A percentile compares a stretch with the other conserved stretches of the same genome.
Conservation (phyloP, 495 filamentous ascomycete species). For the Penicillium pancosmium region DNA sequence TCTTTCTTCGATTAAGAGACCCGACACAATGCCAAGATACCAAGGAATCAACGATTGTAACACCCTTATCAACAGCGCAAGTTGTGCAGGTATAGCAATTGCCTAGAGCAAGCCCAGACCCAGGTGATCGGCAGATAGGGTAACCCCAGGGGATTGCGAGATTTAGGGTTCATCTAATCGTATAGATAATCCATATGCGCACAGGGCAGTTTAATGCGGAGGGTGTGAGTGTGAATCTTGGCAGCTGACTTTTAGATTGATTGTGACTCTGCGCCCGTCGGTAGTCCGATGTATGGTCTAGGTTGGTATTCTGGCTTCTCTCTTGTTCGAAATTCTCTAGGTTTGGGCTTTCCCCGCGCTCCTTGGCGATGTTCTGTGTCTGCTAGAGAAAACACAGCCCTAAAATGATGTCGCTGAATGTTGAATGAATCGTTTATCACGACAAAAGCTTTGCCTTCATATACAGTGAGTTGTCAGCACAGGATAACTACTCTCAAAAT, state of each 20-base stretch:
- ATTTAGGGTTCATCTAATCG: constrained; percentile 6
- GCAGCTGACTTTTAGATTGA: constrained; percentile 8
- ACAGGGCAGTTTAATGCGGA: background rate
- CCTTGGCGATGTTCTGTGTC: too few species aligned
- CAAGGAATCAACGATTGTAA: constrained; percentile 3
- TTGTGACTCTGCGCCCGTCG: constrained; percentile 16
- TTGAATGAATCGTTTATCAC: too few species aligned
- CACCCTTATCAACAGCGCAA: constrained; percentile 7
- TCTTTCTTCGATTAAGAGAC: constrained; percentile 5
- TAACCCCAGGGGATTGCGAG: constrained; percentile 3
- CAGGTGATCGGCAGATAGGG: background rate
- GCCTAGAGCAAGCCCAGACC: constrained; percentile 10
- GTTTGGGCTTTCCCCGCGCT: too few species aligned
- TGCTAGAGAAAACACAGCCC: too few species aligned
- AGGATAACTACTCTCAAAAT: too few species aligned
- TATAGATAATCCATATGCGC: too few species aligned
- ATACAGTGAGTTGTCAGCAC: too few species aligned
- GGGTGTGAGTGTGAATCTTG: constrained; percentile 11
- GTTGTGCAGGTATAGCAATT: constrained; percentile 12
- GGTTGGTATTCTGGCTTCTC: too few species aligned
- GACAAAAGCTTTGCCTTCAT: too few species aligned
- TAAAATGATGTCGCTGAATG: too few species aligned
- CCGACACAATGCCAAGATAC: constrained; percentile 1
- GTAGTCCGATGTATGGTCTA: constrained; percentile 6
- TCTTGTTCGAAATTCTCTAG: too few species aligned